Evolutionary conservation across 176 grass and related monocot species (phyloP), one percentile per base, ranked within the genome.

Genomic region (Triticum turgidum): DNA sequence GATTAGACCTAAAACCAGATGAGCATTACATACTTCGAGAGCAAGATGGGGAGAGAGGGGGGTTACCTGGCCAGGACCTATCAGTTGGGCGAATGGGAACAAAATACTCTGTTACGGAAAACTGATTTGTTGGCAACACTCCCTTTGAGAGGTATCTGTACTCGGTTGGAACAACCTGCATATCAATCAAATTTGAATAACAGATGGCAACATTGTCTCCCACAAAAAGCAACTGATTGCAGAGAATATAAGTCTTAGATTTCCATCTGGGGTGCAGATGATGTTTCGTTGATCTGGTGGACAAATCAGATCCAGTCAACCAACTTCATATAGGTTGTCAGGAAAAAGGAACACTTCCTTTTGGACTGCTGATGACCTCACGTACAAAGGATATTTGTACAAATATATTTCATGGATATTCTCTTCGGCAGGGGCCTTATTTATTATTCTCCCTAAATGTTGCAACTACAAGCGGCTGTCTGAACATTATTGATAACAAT

Each of bases 41-140:
- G 11, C 73, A 73, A 18, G 10, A 9, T 4, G 30, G 13, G 29
- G 25, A 6, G 13, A n/a, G 25, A 6, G 17, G 32, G 61, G 17
- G 87, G 32, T 64, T 84, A 99, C 97, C 94, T 93, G 97, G 97
- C 97, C 97, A 99, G 24, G 92, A 83, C 80, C 89, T 91, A 85
- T 99, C 97, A 61, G 65, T 86, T 45, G 63, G 71, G 12, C 89
- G 91, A 35, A 94, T 91, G 39, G 94, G 89, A 64, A 94, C 85
- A 87, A 96, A 99, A 80, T 99, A 99, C 84, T 99, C 97, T 0
- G 94, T 99, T 11, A 99, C 97, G 54, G 97, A 99, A 80, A 99
- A 99, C 85, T 99, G 97, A 90, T 99, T 99, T 75, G 97, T 99
- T 22, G 92, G 94, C 87, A 99, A 79, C 61, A 93, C 90, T 87